Percentiles rank a stretch among this genome's conserved stretches.
These are phyloP conservation scores for Periglandula ipomoeae DNA, from an alignment of 2,329 filamentous ascomycete species.

Conservation along the genomic window DNA sequence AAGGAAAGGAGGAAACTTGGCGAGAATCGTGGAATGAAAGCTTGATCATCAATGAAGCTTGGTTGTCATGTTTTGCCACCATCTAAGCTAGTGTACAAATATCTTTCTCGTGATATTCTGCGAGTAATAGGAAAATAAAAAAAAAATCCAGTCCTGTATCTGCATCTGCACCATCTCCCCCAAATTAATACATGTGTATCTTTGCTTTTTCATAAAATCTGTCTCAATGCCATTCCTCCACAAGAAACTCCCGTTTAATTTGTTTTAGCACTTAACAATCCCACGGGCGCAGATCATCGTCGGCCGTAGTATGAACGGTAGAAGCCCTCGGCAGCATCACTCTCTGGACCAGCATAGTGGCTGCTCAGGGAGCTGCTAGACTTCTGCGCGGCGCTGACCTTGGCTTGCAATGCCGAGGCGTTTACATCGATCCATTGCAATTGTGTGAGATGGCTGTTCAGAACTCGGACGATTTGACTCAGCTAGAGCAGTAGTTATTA, in stretches of 20 bases:
- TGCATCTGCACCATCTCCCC: conserved; percentile 5
- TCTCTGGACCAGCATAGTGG: conserved; percentile 51
- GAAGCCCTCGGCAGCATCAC: conserved; percentile 76
- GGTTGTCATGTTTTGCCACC: conserved; percentile 13
- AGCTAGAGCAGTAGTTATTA: no score
- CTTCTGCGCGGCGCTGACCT: conserved; percentile 76
- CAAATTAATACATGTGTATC: conserved; percentile 7
- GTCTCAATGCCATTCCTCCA: not conserved
- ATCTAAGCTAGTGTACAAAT: conserved; percentile 31
- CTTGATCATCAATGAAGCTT: conserved; percentile 13
- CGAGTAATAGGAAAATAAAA: conserved; percentile 10
- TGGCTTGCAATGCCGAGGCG: conserved; percentile 68
- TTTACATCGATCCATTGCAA: conserved; percentile 90
- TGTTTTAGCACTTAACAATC: no score
- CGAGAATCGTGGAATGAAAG: conserved; percentile 9
- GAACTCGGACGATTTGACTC: conserved; percentile 88
- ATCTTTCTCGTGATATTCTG: conserved; percentile 16
- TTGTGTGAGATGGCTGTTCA: conserved; percentile 87
- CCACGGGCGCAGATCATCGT: conserved; percentile 33
- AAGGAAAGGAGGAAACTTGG: not conserved
- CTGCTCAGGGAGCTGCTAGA: conserved; percentile 54
- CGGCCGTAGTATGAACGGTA: conserved; percentile 80
- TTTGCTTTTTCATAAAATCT: not conserved
- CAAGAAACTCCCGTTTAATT: not conserved
- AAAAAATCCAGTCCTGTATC: conserved; percentile 8